Percentiles rank a stretch among this genome's conserved stretches.
phyloP scores from a whole-genome alignment of 2,329 filamentous ascomycete genomes.

The Phialocephala sp. region DNA sequence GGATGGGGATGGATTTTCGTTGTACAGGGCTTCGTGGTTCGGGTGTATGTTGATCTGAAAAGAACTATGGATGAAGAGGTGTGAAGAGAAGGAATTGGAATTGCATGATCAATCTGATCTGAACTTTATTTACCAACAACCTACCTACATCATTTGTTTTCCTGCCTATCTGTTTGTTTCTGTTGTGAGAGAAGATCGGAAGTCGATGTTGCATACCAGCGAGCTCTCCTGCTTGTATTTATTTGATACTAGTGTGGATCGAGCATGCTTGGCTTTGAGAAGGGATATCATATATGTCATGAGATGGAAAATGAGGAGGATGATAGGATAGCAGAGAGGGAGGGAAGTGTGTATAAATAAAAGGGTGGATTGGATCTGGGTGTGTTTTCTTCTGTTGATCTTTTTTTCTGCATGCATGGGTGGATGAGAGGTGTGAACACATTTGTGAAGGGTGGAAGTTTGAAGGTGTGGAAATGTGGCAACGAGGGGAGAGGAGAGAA shows the following conservation, averaged over 20 bases:
- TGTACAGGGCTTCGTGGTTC: not conserved
- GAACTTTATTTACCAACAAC: not conserved
- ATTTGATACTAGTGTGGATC: not conserved
- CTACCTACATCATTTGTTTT: not conserved
- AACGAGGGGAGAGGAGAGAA: too few relatives aligned
- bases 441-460: too few relatives aligned
- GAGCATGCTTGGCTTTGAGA: constrained; percentile 21
- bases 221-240: constrained; percentile 20
- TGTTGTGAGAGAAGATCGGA: constrained; percentile 1
- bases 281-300: too few relatives aligned
- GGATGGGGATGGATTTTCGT: not conserved
- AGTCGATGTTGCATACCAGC: constrained; percentile 6
- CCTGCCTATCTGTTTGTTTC: not conserved
- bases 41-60: constrained; percentile 1
- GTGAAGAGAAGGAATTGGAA: not conserved
- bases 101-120: not conserved
- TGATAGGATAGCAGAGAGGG: not conserved
- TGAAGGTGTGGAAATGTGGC: too few relatives aligned
- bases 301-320: too few relatives aligned
- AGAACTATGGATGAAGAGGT: not conserved
- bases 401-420: not conserved
- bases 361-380: not conserved
- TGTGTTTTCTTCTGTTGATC: constrained; percentile 1
- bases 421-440: too few relatives aligned
- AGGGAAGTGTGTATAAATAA: constrained; percentile 18